These are phyloP conservation scores for Achaetomium macrosporum DNA, from an alignment of 2,329 filamentous ascomycete genomes.

Conservation along the genomic window DNA sequence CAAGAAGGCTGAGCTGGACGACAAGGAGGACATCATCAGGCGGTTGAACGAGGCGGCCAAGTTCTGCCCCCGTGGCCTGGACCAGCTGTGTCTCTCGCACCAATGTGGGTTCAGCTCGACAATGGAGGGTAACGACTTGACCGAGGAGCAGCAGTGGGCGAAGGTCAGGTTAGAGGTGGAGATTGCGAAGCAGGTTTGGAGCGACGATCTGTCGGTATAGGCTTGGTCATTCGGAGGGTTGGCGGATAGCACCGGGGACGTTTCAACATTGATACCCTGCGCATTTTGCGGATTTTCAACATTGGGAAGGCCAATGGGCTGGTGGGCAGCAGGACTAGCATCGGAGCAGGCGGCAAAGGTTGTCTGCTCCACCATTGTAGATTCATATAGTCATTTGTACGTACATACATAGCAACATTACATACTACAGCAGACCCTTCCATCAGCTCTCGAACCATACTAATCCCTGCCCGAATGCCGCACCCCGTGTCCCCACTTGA, in stretches of 20 bases:
- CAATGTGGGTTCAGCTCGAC: constrained; percentile 55
- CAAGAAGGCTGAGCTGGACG: constrained; percentile 53
- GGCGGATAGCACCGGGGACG: background rate
- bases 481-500: constrained; percentile 49
- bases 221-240: background rate
- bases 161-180: constrained; percentile 50
- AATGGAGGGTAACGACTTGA: constrained; percentile 50
- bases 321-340: too few species aligned
- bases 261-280: constrained; percentile 10
- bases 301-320: too few species aligned
- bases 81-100: constrained; percentile 51
- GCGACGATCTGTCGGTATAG: constrained; percentile 36
- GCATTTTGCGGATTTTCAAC: too few species aligned
- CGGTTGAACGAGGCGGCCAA: constrained; percentile 40
- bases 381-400: too few species aligned
- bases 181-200: constrained; percentile 54
- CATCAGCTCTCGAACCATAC: constrained; percentile 12
- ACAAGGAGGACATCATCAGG: constrained; percentile 33
- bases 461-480: constrained; percentile 45
- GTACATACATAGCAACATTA: too few species aligned
- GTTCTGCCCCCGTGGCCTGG: constrained; percentile 45
- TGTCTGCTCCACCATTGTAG: too few species aligned
- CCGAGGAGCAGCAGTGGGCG: constrained; percentile 52
- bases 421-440: background rate
- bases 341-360: too few species aligned